A percentile compares a stretch with the other conserved stretches of the same genome.
These are phyloP conservation scores for Pseudonitzschia multiseries DNA, from an alignment of 108 stramenopile genomes.

Conservation along the genomic window DNA sequence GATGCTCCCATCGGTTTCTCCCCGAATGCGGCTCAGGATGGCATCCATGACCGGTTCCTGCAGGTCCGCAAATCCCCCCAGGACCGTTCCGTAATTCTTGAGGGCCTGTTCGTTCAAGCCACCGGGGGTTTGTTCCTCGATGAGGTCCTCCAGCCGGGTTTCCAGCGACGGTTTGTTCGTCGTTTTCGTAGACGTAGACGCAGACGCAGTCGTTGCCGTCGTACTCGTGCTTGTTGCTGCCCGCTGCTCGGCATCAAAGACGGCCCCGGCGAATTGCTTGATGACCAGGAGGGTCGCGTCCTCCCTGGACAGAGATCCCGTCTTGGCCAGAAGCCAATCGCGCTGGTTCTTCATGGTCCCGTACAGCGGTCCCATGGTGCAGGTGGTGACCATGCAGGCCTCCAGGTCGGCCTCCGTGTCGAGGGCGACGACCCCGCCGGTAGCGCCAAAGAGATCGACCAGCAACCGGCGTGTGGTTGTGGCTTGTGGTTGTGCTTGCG, in stretches of 20 bases:
- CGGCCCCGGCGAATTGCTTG: constrained; percentile 57
- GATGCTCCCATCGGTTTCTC: constrained; percentile 52
- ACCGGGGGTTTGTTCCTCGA: constrained; percentile 85
- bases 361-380: constrained; percentile 75
- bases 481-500: no score
- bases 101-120: constrained; percentile 83
- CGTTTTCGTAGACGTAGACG: no score
- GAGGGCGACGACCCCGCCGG: constrained; percentile 61
- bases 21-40: constrained; percentile 55
- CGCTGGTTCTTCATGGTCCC: constrained; percentile 61
- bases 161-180: constrained; percentile 19
- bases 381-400: constrained; percentile 65
- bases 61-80: constrained; percentile 49
- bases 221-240: no score
- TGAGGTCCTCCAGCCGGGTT: constrained; percentile 64
- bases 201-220: no score
- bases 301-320: constrained; percentile 38
- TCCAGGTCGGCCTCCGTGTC: constrained; percentile 54
- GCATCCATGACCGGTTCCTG: constrained; percentile 68
- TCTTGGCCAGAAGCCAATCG: constrained; percentile 58
- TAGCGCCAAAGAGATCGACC: constrained; percentile 23
- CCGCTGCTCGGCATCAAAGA: constrained; percentile 56
- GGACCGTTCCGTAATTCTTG: constrained; percentile 46
- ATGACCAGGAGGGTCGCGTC: constrained; percentile 53
- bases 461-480: constrained; percentile 14